Base-by-base conservation (phyloP, 2,329 filamentous ascomycete genomes). In the Paramyrothecium roridum region DNA sequence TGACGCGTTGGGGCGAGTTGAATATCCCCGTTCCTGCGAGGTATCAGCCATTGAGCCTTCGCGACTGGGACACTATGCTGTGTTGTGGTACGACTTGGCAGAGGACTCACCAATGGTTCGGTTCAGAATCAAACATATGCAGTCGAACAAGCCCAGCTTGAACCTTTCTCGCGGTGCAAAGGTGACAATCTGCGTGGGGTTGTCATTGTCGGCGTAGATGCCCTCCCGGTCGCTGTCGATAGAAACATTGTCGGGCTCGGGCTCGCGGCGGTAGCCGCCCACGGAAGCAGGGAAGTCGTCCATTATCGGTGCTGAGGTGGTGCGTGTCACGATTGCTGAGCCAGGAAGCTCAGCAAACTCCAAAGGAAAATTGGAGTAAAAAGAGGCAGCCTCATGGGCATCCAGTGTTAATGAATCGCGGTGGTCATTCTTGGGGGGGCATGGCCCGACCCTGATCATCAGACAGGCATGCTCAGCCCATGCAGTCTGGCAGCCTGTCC, bases 21-120 rank as follows among this genome's bases (percentile, higher is more conserved):
- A 73, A 73, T 56, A 73, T 72, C 21, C 71, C 71, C 2, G 70
- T 73, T 52, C 71, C 71, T 73, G 13, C 1, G 17, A 40, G 13
- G 33, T 4, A 30, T 51, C 20, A 51, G 49, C 30, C 43, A 6
- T 46, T 48, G 46, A 22, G 46, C 7, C 8, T 48, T 21, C 17
- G 8, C 21, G 22, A 8, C 2, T 34, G 26, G 21, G n/a, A n/a
- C n/a, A n/a, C n/a, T n/a, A 50, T 17, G 26, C 26, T 10, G 4
- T n/a, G 16, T n/a, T 50, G 16, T 23, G 22, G n/a, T 16, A 50
- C 12, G 3, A 11, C 23, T 13, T 12, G 37, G n/a, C 13, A 6
- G 17, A 6, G 34, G 20, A 65, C 68, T 59, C 53, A 73, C 70
- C 70, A 55, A 73, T 73, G 63, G 71, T 72, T 11, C 70, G 67